Evolutionary conservation across 345 rosid genomes (phyloP), one percentile per base, ranked within the genome.

Genomic region (Diplotaxis tenuifolia): DNA sequence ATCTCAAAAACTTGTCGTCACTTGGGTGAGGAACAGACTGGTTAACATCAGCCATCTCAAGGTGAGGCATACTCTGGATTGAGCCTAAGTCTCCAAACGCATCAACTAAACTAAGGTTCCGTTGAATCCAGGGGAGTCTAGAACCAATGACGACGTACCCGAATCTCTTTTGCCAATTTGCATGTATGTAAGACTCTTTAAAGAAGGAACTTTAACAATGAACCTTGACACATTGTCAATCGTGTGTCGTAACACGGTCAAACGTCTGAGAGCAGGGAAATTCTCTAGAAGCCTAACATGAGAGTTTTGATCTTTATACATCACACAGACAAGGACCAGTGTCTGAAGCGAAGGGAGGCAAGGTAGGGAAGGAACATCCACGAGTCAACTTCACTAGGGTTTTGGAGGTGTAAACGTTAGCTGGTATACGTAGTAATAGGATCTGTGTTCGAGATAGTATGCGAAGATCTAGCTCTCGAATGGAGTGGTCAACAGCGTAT

Each of bases 251-350:
- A 0, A 0, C 32, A 60, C 67, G 1, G 0, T 0, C 36, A 71
- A 49, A 14, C 15, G 0, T 20, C 9, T 31, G 34, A 71, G 75
- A 9, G 50, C 18, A 20, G 75, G 67, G 10, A 67, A 71, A 21
- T 10, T 6, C 8, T 60, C 12, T 31, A 71, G 62, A 49, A 71
- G 50, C 49, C 11, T 71, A 5, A n/a, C 67, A 31, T 38, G 67
- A 31, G 74, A 59, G 25, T 45, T 65, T 58, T 59, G 6, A 10
- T 70, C 74, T 60, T 60, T 70, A 29, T 59, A 70, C 32, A 45
- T 10, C 58, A 47, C 0, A 2, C 11, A 11, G 45, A 11, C 15
- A 38, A 38, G 45, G n/a, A 1, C 15, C 45, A 38, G 45, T 6
- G 5, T 38, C 45, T 0, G 15, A 38, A 38, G 45, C 1, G 15